A percentile compares a stretch with the other conserved stretches of the same genome.
Conservation (phyloP, 83 land plant genomes). For the Picea abies region DNA sequence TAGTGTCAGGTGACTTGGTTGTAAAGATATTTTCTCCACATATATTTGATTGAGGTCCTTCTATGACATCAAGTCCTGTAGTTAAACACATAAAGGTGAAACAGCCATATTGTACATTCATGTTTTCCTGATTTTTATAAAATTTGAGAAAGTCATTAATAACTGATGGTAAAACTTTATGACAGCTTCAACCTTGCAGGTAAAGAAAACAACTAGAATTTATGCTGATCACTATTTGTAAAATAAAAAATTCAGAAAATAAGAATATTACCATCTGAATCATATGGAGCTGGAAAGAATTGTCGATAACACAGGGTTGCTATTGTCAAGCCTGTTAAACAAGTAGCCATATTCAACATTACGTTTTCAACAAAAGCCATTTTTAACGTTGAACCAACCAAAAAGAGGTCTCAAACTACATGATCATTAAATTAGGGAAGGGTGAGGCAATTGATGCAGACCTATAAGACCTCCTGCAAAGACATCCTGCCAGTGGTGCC, state of each 20-base stretch:
- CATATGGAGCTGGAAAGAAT: conserved; percentile 39
- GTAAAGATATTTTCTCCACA: no score
- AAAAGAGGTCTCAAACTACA: neutral
- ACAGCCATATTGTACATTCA: no score
- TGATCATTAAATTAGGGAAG: neutral
- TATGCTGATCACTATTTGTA: no score
- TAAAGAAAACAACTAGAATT: no score
- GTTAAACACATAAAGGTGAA: no score
- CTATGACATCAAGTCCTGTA: no score
- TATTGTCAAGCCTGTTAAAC: conserved; percentile 26
- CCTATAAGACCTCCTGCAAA: conserved; percentile 84
- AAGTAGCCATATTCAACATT: neutral
- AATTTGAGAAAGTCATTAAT: no score
- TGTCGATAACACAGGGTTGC: conserved; percentile 49
- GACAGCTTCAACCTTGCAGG: no score
- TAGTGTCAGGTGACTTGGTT: no score
- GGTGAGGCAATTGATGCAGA: conserved; percentile 11
- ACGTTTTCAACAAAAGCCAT: conserved; percentile 3
- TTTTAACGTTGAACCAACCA: neutral
- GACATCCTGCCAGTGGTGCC: conserved; percentile 97
- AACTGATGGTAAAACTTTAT: no score
- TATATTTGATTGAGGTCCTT: no score
- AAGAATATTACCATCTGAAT: conserved; percentile 19
- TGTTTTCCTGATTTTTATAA: no score
- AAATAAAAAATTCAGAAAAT: neutral